Evolutionary conservation across 75 land plant genomes (phyloP).

Genomic region (Adiantum capillusveneris): DNA sequence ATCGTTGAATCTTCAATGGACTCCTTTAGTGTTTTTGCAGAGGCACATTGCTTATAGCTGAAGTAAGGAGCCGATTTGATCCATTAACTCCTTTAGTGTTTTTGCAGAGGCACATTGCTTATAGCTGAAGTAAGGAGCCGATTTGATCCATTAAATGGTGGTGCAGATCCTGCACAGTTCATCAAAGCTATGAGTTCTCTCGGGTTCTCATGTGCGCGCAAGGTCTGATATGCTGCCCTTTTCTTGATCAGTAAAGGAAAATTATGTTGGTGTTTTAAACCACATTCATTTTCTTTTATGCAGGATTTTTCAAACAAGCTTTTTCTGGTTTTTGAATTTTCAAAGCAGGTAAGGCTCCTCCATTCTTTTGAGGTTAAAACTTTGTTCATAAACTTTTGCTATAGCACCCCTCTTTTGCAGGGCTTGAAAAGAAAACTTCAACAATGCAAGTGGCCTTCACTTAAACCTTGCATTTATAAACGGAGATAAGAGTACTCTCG

Average conservation of each 20-base stretch:
- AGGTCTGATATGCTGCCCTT: slow-evolving; percentile 31
- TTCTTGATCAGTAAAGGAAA: neutral
- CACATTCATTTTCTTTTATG: slow-evolving; percentile 7
- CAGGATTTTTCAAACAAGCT: slow-evolving; percentile 91
- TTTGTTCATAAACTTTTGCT: neutral
- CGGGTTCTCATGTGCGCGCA: slow-evolving; percentile 48
- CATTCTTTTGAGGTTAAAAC: neutral
- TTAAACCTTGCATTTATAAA: slow-evolving; percentile 89
- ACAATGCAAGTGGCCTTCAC: slow-evolving; percentile 52
- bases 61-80: slow-evolving; percentile 93
- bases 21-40: too few species aligned
- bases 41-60: slow-evolving; percentile 93
- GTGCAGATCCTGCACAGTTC: slow-evolving; percentile 76
- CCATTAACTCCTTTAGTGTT: too few species aligned
- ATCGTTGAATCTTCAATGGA: too few species aligned
- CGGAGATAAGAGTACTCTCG: slow-evolving; percentile 17
- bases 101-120: slow-evolving; percentile 81
- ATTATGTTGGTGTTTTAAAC: neutral
- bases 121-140: slow-evolving; percentile 96
- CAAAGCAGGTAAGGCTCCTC: slow-evolving; percentile 48
- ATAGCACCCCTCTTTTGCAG: neutral
- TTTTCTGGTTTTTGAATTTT: slow-evolving; percentile 67
- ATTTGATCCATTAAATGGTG: slow-evolving; percentile 83
- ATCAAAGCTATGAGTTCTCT: slow-evolving; percentile 47
- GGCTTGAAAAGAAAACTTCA: slow-evolving; percentile 1